Conservation (phyloP, 208 protist genomes). For the Acanthamoeba sp. region DNA sequence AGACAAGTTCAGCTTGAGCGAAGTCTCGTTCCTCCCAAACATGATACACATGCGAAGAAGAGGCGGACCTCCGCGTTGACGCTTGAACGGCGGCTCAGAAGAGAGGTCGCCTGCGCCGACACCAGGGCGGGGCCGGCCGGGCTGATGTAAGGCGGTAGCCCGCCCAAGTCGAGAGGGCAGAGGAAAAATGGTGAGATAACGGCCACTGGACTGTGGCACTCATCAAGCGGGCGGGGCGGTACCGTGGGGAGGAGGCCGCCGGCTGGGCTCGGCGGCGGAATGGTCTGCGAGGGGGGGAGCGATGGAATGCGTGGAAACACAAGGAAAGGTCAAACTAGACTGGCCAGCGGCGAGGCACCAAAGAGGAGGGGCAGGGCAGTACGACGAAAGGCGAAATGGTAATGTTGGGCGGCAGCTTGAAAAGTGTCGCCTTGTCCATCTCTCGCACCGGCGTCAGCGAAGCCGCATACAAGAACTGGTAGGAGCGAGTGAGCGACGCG, state of each 20-base stretch:
- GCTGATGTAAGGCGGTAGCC: too few relatives aligned
- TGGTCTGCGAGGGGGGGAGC: too few relatives aligned
- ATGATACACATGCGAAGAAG: too few relatives aligned
- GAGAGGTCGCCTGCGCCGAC: background rate
- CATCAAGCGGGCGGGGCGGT: too few relatives aligned
- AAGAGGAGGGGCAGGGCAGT: background rate
- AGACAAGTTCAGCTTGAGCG: too few relatives aligned
- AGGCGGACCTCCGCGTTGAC: slow-evolving; percentile 3
- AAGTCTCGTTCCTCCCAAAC: too few relatives aligned
- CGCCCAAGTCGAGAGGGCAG: background rate
- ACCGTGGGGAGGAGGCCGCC: too few relatives aligned
- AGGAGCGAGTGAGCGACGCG: background rate
- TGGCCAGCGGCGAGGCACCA: too few relatives aligned
- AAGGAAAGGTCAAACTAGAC: background rate
- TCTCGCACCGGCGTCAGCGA: background rate
- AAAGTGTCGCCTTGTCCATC: slow-evolving; percentile 39
- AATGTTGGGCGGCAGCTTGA: slow-evolving; percentile 38
- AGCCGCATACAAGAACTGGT: slow-evolving; percentile 67
- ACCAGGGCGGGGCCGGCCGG: background rate
- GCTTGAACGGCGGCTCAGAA: slow-evolving; percentile 17
- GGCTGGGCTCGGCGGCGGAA: too few relatives aligned
- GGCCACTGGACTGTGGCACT: too few relatives aligned
- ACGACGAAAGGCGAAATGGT: slow-evolving; percentile 19
- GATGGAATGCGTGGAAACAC: background rate
- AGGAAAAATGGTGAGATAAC: background rate